Percentiles rank a stretch among this genome's conserved stretches.
phyloP scores from a whole-genome alignment of 257 asterid species.

The Coffea canephora region DNA sequence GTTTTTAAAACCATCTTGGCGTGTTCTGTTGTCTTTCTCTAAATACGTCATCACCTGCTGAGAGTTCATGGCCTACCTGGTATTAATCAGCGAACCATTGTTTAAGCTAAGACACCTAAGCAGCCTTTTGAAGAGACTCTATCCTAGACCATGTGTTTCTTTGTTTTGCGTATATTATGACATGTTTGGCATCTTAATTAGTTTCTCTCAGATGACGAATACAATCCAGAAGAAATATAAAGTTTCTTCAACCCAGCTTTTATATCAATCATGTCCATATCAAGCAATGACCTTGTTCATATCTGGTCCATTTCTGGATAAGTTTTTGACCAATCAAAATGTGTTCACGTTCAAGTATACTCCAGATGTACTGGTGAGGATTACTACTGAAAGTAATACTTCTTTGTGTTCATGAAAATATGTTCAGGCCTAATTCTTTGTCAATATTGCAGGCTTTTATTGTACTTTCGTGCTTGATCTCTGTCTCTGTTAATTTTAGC shows the following conservation, averaged over 20 bases:
- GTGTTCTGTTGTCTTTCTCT: background rate
- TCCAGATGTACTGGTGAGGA: constrained; percentile 64
- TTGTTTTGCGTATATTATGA: constrained; percentile 4
- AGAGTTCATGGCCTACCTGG: background rate
- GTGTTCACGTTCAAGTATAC: constrained; percentile 79
- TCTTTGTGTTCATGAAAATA: constrained; percentile 13
- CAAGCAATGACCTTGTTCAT: constrained; percentile 75
- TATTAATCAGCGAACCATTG: background rate
- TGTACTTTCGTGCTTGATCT: constrained; percentile 63
- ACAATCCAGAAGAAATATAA: constrained; percentile 86
- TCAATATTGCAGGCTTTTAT: constrained; percentile 56
- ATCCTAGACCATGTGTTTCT: too few relatives aligned
- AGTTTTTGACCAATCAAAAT: constrained; percentile 62
- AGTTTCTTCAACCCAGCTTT: constrained; percentile 83
- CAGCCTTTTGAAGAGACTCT: background rate
- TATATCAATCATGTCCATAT: constrained; percentile 80
- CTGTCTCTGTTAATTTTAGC: constrained; percentile 76
- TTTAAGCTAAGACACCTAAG: background rate
- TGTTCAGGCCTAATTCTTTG: constrained; percentile 27
- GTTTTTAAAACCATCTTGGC: background rate
- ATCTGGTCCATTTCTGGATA: constrained; percentile 81
- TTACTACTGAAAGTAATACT: constrained; percentile 8
- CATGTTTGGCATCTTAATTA: constrained; percentile 52
- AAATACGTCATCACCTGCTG: background rate
- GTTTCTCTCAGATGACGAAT: constrained; percentile 78